phyloP scores from a whole-genome alignment of 176 grass and related monocot species.

The Juncus inflexus region DNA sequence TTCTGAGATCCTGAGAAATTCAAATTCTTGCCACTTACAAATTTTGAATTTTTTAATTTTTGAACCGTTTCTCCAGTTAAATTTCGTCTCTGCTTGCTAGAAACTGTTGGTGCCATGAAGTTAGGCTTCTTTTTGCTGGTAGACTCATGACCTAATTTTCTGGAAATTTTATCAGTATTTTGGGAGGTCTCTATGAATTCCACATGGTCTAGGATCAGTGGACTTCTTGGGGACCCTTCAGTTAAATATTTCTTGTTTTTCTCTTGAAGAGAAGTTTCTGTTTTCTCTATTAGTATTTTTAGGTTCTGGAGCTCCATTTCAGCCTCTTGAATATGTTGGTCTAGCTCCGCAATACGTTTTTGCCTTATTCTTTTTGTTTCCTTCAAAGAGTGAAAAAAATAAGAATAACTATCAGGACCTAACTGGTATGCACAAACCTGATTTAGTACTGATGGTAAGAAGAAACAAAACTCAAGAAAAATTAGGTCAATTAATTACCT shows the following conservation, averaged over 20 bases:
- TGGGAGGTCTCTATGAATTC: slow-evolving; percentile 40
- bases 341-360: slow-evolving; percentile 45
- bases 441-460: background rate
- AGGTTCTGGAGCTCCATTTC: slow-evolving; percentile 56
- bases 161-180: slow-evolving; percentile 27
- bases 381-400: slow-evolving; percentile 30
- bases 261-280: slow-evolving; percentile 43
- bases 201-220: slow-evolving; percentile 44
- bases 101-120: slow-evolving; percentile 77
- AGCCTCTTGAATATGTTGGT: slow-evolving; percentile 41
- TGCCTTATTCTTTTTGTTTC: slow-evolving; percentile 63
- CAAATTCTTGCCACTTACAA: slow-evolving; percentile 29
- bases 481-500: slow-evolving; percentile 37
- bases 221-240: slow-evolving; percentile 79
- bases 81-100: slow-evolving; percentile 59
- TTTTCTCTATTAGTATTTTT: slow-evolving; percentile 48
- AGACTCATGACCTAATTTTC: slow-evolving; percentile 14
- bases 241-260: slow-evolving; percentile 38
- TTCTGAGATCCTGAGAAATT: slow-evolving; percentile 50
- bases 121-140: slow-evolving; percentile 32
- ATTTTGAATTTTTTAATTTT: slow-evolving; percentile 42
- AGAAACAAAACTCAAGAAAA: slow-evolving; percentile 10
- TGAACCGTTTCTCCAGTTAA: slow-evolving; percentile 31
- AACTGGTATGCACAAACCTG: background rate
- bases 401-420: slow-evolving; percentile 9